phyloP scores from a whole-genome alignment of 495 filamentous ascomycete genomes.

The Gamarada debralockiae region DNA sequence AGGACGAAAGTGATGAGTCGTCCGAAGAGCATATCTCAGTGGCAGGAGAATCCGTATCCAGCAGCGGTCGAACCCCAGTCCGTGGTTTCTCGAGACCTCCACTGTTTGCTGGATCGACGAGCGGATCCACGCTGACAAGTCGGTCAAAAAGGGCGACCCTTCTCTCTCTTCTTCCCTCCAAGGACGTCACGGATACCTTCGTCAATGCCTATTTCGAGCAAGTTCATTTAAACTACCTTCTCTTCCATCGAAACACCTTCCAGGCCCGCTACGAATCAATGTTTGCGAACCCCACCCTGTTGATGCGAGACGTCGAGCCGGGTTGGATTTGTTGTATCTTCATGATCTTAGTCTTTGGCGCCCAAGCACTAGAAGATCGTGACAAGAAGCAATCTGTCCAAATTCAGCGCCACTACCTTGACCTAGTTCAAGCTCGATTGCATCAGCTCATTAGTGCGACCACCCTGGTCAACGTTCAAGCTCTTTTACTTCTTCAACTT shows the following conservation, averaged over 20 bases:
- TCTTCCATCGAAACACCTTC: slow-evolving; percentile 42
- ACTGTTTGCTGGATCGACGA: slow-evolving; percentile 1
- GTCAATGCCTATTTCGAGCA: slow-evolving; percentile 37
- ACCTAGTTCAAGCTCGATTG: slow-evolving; percentile 26
- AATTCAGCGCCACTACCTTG: slow-evolving; percentile 35
- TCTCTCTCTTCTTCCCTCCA: slow-evolving; percentile 24
- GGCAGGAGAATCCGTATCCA: neutral
- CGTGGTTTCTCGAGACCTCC: neutral
- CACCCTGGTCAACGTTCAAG: slow-evolving; percentile 40
- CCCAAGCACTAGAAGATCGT: slow-evolving; percentile 27
- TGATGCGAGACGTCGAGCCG: slow-evolving; percentile 20
- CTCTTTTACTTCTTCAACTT: slow-evolving; percentile 40
- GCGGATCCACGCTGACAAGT: slow-evolving; percentile 2
- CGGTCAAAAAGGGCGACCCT: slow-evolving; percentile 12
- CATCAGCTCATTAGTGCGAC: slow-evolving; percentile 33
- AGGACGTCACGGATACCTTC: slow-evolving; percentile 32
- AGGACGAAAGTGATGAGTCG: slow-evolving; percentile 19
- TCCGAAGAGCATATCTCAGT: slow-evolving; percentile 10
- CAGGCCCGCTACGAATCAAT: slow-evolving; percentile 36
- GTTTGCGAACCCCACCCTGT: slow-evolving; percentile 26
- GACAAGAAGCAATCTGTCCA: slow-evolving; percentile 25
- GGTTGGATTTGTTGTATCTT: slow-evolving; percentile 44
- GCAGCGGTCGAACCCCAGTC: neutral
- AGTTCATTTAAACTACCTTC: slow-evolving; percentile 40
- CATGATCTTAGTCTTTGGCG: slow-evolving; percentile 40